Percentiles rank a stretch among this genome's conserved stretches.
phyloP scores from a whole-genome alignment of 768 basidiomycete species.

The Grammothele lineata region DNA sequence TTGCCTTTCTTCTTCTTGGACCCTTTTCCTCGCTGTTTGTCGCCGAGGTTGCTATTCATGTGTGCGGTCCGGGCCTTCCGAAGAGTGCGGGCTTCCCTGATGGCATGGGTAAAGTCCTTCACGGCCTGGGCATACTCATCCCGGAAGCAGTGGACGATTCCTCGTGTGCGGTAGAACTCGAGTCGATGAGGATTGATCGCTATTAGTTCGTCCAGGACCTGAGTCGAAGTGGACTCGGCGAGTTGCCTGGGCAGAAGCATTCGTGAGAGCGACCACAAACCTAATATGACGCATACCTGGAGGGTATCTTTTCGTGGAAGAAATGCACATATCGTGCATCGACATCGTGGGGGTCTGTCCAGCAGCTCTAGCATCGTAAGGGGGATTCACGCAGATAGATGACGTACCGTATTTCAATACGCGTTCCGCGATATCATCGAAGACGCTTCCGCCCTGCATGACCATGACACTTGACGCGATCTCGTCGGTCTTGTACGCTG shows the following conservation, averaged over 20 bases:
- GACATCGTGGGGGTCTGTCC: conserved; percentile 64
- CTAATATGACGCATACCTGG: conserved; percentile 64
- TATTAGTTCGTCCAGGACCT: conserved; percentile 78
- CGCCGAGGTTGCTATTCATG: conserved; percentile 36
- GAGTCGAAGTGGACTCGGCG: conserved; percentile 77
- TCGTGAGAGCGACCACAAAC: conserved; percentile 14
- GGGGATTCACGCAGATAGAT: not conserved
- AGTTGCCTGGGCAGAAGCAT: conserved; percentile 54
- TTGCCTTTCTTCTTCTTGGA: conserved; percentile 55
- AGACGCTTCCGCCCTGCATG: conserved; percentile 91
- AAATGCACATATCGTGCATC: conserved; percentile 90
- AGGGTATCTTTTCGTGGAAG: conserved; percentile 94
- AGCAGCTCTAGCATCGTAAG: not conserved
- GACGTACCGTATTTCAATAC: conserved; percentile 66
- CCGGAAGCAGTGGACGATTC: conserved; percentile 84
- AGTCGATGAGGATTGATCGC: conserved; percentile 66
- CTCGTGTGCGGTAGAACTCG: conserved; percentile 86
- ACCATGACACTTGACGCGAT: conserved; percentile 92
- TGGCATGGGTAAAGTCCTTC: conserved; percentile 77
- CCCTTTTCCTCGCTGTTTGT: conserved; percentile 36
- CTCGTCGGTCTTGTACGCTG: conserved; percentile 84
- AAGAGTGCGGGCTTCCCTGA: conserved; percentile 68
- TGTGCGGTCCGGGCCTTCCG: conserved; percentile 65
- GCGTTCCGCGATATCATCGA: conserved; percentile 88
- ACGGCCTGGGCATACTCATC: conserved; percentile 74